Evolutionary conservation across 805 yeast species (phyloP), one percentile per base, ranked within the genome.

Genomic region (Candida chauliodis): DNA sequence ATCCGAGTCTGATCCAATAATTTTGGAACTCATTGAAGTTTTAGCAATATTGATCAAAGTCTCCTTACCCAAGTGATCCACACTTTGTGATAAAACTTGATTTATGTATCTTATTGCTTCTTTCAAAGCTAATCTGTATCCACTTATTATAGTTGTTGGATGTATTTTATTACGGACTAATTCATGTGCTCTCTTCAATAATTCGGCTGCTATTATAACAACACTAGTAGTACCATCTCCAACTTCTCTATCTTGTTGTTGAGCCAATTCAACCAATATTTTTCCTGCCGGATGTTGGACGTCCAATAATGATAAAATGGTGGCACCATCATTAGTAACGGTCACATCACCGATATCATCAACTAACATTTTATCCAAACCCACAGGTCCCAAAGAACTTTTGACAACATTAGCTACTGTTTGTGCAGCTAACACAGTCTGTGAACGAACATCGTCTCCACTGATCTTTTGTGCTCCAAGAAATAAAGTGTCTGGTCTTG

Each of bases 211-310:
- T 58, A 95, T 82, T 45, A 93, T 89, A 28, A 93, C 99, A 36
- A 93, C 99, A 11, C 96, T 85, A 0, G 99, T 93, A 30, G 99
- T 90, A 51, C 98, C 98, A 57, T 90, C 98, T 44, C 97, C 99
- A 38, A 93, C 96, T 66, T 93, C 99, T 54, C 96, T 79, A 62
- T 93, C 99, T 69, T 93, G 99, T 63, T 93, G 98, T 62, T 93
- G 96, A 2, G 99, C 99, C 56, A 93, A 75, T 57, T 93, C 98
- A 35, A 93, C 99, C 42, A 93, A 71, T 52, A 93, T 93, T 67
- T 89, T 91, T 13, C 98, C 99, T 1, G 99, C 99, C 24, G 99
- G 99, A 61, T 93, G 99, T 65, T 93, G 96, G 36, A 93, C 98
- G 58, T 93, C 99, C 48, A 93, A 71, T 37, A 95, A 66, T 8